Base-by-base conservation (phyloP, 495 filamentous ascomycete genomes). In the Letharia columbiana region DNA sequence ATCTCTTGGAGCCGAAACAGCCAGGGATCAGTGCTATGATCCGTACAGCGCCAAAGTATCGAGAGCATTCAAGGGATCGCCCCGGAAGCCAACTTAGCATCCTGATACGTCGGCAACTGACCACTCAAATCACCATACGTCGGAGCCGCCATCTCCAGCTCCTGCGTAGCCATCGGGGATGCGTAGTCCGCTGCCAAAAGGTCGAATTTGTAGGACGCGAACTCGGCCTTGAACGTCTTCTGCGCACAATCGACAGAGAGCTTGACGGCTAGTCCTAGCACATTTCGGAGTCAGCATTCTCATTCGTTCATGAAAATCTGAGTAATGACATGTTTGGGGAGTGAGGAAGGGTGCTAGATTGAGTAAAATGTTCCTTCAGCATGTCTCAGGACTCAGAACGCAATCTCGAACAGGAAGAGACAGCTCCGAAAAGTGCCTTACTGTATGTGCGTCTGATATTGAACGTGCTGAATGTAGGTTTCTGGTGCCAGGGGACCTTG, bases 171-270 rank as follows among this genome's bases (percentile, higher is more conserved):
- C 40, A 42, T 58, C n/a, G 33, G 59, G 31, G 57, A 45, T 9
- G 40, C 49, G 23, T 50, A 66, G 5, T 61, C 57, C 31, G 64
- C 39, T 3, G 64, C 42, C 18, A 66, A 44, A 8, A 66, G 47
- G 57, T 35, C 45, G 31, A 66, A 60, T 15, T 52, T 31, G 47
- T 40, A 40, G 8, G 57, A 42, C 18, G 28, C 31, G 11, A 66
- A 39, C 4, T 61, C 57, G 39, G 44, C 42, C 44, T 61, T 66
- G 44, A 61, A 60, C 1, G 44, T 61, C 44, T 61, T 66, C 28
- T 66, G 57, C 23, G 64, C 64, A 44, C 42, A 66, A 23, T 66
- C 64, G 56, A 66, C 44, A 20, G 64, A 49, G 54, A 66, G 45
- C 28, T 45, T 41, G 41, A 66, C 54, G 37, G 17, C 18, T 23